Percentiles rank a stretch among this genome's conserved stretches.
phyloP scores from a whole-genome alignment of 2,329 filamentous ascomycete species.

The Bisporella sp. region DNA sequence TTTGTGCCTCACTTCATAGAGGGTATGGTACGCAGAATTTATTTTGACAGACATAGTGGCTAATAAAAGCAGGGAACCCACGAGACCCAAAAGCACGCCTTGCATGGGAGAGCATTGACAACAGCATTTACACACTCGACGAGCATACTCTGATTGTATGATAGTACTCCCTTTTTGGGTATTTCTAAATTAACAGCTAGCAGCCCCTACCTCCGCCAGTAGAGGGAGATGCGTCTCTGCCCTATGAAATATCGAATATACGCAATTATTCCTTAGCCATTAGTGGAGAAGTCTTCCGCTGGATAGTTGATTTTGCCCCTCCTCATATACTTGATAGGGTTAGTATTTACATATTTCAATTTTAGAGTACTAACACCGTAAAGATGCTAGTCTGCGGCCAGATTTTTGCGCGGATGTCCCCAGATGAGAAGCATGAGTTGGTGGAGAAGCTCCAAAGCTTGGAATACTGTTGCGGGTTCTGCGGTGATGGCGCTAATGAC shows the following conservation, averaged over 20 bases:
- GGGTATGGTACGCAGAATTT: conserved; percentile 36
- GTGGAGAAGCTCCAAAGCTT: conserved; percentile 96
- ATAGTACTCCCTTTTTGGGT: background rate
- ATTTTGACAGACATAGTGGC: conserved; percentile 1
- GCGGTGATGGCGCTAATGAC: conserved; percentile 95
- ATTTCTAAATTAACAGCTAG: conserved; percentile 6
- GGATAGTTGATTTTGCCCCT: conserved; percentile 87
- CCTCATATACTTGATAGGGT: conserved; percentile 69
- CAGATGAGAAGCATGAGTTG: conserved; percentile 95
- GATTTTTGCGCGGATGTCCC: conserved; percentile 97
- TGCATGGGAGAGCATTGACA: conserved; percentile 92
- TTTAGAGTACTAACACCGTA: conserved; percentile 7
- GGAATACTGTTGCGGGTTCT: conserved; percentile 93
- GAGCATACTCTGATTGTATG: conserved; percentile 64
- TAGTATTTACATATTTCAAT: conserved; percentile 19
- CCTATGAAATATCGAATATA: conserved; percentile 75
- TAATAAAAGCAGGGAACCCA: conserved; percentile 47
- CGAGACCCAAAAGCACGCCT: conserved; percentile 68
- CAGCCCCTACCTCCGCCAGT: conserved; percentile 65
- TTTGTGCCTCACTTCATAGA: conserved; percentile 86
- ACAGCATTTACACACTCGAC: conserved; percentile 70
- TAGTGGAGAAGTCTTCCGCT: conserved; percentile 90
- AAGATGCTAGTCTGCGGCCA: conserved; percentile 87
- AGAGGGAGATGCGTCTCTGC: conserved; percentile 73
- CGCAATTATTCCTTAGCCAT: conserved; percentile 85